Percentiles rank a stretch among this genome's conserved stretches.
Conservation (phyloP, 2,329 filamentous ascomycete genomes). For the Ascosphaera pollenicola region DNA sequence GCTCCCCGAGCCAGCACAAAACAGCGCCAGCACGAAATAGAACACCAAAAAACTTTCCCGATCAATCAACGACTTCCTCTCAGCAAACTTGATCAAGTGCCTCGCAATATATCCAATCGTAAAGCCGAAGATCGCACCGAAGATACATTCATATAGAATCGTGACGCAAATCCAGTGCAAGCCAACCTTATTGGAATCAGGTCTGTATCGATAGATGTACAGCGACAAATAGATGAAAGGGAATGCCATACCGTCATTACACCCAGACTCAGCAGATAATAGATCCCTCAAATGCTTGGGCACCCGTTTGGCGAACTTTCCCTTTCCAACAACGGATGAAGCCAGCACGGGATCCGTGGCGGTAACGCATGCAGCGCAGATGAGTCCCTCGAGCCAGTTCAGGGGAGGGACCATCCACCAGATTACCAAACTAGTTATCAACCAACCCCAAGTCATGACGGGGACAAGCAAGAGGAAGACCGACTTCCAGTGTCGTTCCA, state of each 20-base stretch:
- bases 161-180: slow-evolving; percentile 79
- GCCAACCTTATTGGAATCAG: slow-evolving; percentile 43
- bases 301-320: slow-evolving; percentile 93
- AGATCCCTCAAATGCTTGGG: slow-evolving; percentile 94
- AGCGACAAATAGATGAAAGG: slow-evolving; percentile 87
- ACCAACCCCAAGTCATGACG: slow-evolving; percentile 86
- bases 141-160: slow-evolving; percentile 86
- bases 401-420: slow-evolving; percentile 71
- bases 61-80: slow-evolving; percentile 70
- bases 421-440: slow-evolving; percentile 71
- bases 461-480: slow-evolving; percentile 73
- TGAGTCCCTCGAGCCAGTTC: slow-evolving; percentile 74
- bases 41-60: slow-evolving; percentile 95
- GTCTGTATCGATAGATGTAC: slow-evolving; percentile 68
- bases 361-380: slow-evolving; percentile 79
- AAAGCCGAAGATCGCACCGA: slow-evolving; percentile 78
- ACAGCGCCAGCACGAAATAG: slow-evolving; percentile 91
- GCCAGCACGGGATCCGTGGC: slow-evolving; percentile 93
- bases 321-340: slow-evolving; percentile 94
- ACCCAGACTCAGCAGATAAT: slow-evolving; percentile 88
- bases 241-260: slow-evolving; percentile 99
- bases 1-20: slow-evolving; percentile 84
- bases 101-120: slow-evolving; percentile 71
- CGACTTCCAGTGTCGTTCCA: slow-evolving; percentile 94
- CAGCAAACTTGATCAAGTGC: slow-evolving; percentile 72